Conservation (phyloP, 345 rosid genomes). For the Salix suchowensis region DNA sequence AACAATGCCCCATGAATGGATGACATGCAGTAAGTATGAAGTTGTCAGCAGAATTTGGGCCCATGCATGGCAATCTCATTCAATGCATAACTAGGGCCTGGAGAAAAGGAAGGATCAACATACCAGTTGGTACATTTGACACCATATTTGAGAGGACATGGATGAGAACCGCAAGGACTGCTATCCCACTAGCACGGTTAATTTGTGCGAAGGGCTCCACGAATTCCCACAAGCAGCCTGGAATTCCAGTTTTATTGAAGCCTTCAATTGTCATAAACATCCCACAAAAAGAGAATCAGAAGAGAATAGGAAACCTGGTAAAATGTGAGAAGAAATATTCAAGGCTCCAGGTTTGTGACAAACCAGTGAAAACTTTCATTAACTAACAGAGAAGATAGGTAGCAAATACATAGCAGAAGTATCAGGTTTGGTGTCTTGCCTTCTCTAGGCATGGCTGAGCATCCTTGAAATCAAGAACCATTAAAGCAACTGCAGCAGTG, state of each 20-base stretch:
- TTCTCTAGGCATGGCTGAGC: conserved; percentile 73
- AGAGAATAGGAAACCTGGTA: conserved; percentile 77
- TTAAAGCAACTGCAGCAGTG: conserved; percentile 73
- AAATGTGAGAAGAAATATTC: neutral
- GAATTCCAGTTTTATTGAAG: conserved; percentile 81
- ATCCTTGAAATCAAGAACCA: conserved; percentile 75
- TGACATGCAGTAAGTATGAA: neutral
- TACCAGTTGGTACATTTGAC: conserved; percentile 91
- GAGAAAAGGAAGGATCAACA: neutral
- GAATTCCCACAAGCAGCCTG: conserved; percentile 61
- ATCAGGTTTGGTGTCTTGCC: conserved; percentile 30
- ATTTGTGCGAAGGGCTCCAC: conserved; percentile 69
- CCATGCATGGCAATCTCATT: too few species aligned
- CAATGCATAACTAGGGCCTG: too few species aligned
- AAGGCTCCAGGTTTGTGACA: neutral
- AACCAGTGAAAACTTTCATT: neutral
- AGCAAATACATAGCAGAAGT: neutral
- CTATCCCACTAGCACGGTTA: conserved; percentile 40
- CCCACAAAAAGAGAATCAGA: conserved; percentile 72
- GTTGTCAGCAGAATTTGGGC: neutral
- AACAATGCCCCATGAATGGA: neutral
- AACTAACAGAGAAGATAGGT: neutral
- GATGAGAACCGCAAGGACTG: conserved; percentile 58
- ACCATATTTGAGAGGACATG: conserved; percentile 65
- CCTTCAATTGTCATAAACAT: conserved; percentile 85